These are phyloP conservation scores for Pseudogymnoascus sp. DNA, from an alignment of 2,329 filamentous ascomycete species.

Conservation along the genomic window DNA sequence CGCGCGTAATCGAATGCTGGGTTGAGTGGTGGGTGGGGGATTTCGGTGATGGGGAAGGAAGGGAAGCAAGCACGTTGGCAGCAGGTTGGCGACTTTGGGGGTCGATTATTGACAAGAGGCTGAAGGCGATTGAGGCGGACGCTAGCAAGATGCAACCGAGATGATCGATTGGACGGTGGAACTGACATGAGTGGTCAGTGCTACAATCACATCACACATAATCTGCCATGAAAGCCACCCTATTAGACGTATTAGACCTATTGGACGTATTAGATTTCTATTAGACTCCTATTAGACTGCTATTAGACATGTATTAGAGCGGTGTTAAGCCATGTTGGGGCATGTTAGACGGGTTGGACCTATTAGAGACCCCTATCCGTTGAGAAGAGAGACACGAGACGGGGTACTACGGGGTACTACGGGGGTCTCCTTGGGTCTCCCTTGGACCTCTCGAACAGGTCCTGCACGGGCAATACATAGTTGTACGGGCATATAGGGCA, in stretches of 20 bases:
- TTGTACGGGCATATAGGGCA: neutral
- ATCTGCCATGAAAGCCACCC: neutral
- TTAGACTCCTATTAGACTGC: neutral
- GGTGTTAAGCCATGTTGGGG: neutral
- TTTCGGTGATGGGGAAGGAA: neutral
- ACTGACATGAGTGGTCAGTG: conserved; percentile 6
- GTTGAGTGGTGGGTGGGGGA: neutral
- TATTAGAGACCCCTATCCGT: conserved; percentile 2
- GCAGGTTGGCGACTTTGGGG: neutral
- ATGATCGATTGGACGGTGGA: conserved; percentile 9
- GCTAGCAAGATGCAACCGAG: conserved; percentile 8
- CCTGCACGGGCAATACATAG: neutral
- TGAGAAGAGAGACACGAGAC: neutral
- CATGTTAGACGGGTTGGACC: neutral
- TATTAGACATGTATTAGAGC: conserved; percentile 3
- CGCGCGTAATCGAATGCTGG: neutral
- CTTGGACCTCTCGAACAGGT: too few relatives aligned
- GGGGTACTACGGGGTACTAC: neutral
- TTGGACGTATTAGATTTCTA: neutral
- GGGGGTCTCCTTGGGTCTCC: neutral
- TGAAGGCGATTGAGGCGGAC: conserved; percentile 8
- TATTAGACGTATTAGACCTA: neutral
- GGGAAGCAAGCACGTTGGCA: neutral
- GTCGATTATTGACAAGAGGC: conserved; percentile 6
- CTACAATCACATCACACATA: conserved; percentile 9